A percentile compares a stretch with the other conserved stretches of the same genome.
phyloP scores from a whole-genome alignment of 108 stramenopile species.

The Bacterosira constricta region DNA sequence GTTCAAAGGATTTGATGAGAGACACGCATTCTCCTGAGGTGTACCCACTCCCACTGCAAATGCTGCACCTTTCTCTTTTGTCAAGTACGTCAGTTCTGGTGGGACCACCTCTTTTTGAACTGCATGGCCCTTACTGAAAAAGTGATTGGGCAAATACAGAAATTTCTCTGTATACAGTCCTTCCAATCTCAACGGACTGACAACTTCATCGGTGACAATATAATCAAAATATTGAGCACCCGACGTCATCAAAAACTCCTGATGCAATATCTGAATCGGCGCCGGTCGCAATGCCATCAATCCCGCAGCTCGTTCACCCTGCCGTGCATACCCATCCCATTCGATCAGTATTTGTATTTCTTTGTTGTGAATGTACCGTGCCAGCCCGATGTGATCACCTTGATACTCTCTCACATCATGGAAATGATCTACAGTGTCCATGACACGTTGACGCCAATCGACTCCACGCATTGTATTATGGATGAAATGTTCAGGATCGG shows the following conservation, averaged over 20 bases:
- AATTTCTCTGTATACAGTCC: constrained; percentile 79
- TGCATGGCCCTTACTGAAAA: constrained; percentile 87
- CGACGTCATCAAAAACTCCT: constrained; percentile 84
- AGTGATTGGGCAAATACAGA: constrained; percentile 84
- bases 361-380: constrained; percentile 67
- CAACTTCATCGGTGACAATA: constrained; percentile 72
- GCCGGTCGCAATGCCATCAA: constrained; percentile 80
- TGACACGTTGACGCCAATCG: constrained; percentile 82
- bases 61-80: constrained; percentile 41
- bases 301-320: constrained; percentile 83
- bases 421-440: constrained; percentile 72
- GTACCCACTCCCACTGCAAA: constrained; percentile 70
- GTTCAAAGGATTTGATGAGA: constrained; percentile 48
- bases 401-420: constrained; percentile 68
- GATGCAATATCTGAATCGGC: constrained; percentile 85
- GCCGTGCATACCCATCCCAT: constrained; percentile 88
- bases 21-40: constrained; percentile 81
- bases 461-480: constrained; percentile 79
- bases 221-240: constrained; percentile 86
- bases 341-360: constrained; percentile 84
- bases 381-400: constrained; percentile 69
- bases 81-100: constrained; percentile 61
- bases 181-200: constrained; percentile 57
- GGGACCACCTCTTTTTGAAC: constrained; percentile 66
- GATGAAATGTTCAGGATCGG: constrained; percentile 75